Percentiles rank a stretch among this genome's conserved stretches.
These are phyloP conservation scores for Rhododendron vialii DNA, from an alignment of 148 eudicot genomes.

Conservation along the genomic window DNA sequence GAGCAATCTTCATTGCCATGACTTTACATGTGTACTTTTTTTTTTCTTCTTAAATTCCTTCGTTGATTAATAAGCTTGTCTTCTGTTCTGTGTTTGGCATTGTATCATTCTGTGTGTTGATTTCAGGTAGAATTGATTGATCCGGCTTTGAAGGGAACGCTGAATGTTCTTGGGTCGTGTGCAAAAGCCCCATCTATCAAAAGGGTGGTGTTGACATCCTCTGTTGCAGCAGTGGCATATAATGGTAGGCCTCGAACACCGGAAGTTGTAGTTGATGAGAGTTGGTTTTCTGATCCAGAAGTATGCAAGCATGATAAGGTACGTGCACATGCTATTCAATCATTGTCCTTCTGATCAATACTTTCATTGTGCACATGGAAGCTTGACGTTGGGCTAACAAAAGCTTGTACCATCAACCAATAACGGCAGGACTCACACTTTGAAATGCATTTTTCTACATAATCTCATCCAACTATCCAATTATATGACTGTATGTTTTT, in stretches of 20 bases:
- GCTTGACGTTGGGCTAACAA: neutral
- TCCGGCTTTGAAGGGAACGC: constrained; percentile 74
- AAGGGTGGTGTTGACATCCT: constrained; percentile 63
- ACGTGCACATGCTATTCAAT: neutral
- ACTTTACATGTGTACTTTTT: neutral
- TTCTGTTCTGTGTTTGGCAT: neutral
- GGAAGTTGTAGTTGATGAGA: constrained; percentile 53
- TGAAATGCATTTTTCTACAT: neutral
- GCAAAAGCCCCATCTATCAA: constrained; percentile 39
- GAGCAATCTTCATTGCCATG: neutral
- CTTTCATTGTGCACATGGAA: neutral
- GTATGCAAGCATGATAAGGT: constrained; percentile 33
- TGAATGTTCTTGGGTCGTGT: constrained; percentile 58
- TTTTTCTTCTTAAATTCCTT: neutral
- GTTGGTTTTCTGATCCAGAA: constrained; percentile 47
- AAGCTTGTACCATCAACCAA: neutral
- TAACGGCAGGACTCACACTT: neutral
- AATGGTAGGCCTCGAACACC: constrained; percentile 34
- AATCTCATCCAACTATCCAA: neutral
- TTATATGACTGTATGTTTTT: neutral
- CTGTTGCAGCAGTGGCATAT: constrained; percentile 41
- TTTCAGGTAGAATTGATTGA: constrained; percentile 57
- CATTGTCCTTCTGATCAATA: neutral
- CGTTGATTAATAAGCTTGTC: neutral
- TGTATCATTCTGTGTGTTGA: neutral